Evolutionary conservation across 371 early-diverging fungal genomes (phyloP).

Genomic region (Mortierella sp.): DNA sequence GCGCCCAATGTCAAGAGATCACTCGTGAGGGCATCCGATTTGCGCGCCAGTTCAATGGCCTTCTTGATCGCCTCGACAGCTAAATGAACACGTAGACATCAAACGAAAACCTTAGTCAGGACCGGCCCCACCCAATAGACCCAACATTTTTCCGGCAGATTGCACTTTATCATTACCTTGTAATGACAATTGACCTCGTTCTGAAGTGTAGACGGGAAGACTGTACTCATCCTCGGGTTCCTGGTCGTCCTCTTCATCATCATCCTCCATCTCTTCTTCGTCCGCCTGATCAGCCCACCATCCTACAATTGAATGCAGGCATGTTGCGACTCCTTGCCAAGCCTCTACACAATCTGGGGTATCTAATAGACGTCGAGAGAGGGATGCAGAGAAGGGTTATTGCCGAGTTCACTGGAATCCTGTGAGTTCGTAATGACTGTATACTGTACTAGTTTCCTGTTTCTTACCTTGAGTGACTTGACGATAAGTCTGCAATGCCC

Average conservation of each 20-base stretch:
- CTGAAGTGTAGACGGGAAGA: constrained; percentile 37
- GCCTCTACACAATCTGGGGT: constrained; percentile 37
- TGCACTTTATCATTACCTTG: no score
- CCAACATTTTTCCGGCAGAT: no score
- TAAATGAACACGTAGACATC: no score
- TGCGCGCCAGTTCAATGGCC: constrained; percentile 43
- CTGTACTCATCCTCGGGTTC: constrained; percentile 44
- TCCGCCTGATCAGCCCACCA: constrained; percentile 52
- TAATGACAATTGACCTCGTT: constrained; percentile 40
- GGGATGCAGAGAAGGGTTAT: no score
- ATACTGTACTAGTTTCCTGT: no score
- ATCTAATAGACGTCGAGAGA: no score
- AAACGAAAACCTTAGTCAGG: no score
- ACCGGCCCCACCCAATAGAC: no score
- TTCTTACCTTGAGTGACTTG: constrained; percentile 28
- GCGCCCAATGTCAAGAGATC: constrained; percentile 50
- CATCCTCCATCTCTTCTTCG: constrained; percentile 40
- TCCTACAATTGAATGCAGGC: constrained; percentile 53
- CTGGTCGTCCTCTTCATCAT: constrained; percentile 22
- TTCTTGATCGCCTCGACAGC: constrained; percentile 47
- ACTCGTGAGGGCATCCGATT: constrained; percentile 27
- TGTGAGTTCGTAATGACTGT: no score
- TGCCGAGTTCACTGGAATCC: no score
- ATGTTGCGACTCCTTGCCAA: constrained; percentile 49
- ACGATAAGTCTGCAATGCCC: constrained; percentile 42